Conservation (phyloP, 345 rosid genomes). For the Dipteronia sinensis region DNA sequence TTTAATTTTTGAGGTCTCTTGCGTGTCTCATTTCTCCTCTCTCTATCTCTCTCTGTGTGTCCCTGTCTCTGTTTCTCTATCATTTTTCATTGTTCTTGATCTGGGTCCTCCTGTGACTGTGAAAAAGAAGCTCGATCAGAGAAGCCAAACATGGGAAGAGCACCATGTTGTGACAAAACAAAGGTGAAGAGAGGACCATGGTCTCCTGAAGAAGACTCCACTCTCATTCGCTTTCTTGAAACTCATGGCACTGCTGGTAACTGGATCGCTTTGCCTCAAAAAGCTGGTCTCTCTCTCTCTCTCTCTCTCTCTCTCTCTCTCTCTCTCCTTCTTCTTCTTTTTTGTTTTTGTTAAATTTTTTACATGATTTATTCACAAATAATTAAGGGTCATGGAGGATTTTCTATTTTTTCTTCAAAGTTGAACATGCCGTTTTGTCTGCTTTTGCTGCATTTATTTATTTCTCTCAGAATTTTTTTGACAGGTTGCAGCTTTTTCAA, state of each 20-base stretch:
- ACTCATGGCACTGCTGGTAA: conserved; percentile 49
- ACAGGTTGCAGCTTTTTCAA: conserved; percentile 5
- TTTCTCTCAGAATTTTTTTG: neutral
- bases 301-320: neutral
- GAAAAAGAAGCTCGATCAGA: neutral
- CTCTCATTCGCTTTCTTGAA: conserved; percentile 45
- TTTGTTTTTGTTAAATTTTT: too few species aligned
- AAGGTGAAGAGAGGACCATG: conserved; percentile 67
- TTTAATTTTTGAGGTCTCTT: conserved; percentile 4
- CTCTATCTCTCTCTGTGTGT: neutral
- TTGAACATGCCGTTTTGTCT: neutral
- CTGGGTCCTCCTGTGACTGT: neutral
- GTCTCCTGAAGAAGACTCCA: conserved; percentile 71
- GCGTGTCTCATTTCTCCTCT: conserved; percentile 23
- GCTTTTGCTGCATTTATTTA: neutral
- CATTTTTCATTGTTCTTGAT: neutral
- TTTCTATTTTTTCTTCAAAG: too few species aligned
- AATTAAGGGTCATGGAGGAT: neutral
- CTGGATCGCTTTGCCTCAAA: conserved; percentile 63
- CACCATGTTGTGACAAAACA: conserved; percentile 70
- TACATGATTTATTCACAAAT: neutral
- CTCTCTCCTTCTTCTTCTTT: too few species aligned
- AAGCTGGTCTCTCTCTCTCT: conserved; percentile 48
- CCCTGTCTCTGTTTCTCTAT: neutral
- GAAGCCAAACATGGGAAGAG: conserved; percentile 49